Evolutionary conservation across 352 stramenopile genomes (phyloP).

Genomic region (Pythium phragmiticola): DNA sequence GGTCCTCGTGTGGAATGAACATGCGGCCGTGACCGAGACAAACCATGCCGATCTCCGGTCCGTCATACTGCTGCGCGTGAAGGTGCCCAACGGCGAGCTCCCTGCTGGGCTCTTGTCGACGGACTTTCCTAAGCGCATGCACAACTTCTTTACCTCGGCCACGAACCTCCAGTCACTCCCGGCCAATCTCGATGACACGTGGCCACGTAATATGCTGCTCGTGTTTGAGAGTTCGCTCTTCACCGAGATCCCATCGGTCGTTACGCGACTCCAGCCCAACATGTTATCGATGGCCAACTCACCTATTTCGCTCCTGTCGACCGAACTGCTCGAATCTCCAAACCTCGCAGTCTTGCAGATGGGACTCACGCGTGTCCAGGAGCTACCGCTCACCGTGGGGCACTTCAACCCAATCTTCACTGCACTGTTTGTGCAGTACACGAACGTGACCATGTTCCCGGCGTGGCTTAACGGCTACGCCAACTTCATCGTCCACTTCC

Average conservation of each 20-base stretch:
- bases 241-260: constrained; percentile 9
- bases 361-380: constrained; percentile 3
- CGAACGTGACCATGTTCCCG: constrained; percentile 15
- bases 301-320: neutral
- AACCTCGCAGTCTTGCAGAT: constrained; percentile 14
- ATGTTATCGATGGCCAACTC: constrained; percentile 8
- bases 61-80: neutral
- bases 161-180: constrained; percentile 20
- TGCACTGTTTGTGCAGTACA: constrained; percentile 12
- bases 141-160: constrained; percentile 5
- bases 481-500: neutral
- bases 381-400: neutral
- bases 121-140: constrained; percentile 8
- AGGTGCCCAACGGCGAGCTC: constrained; percentile 4
- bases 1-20: neutral
- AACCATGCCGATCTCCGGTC: neutral
- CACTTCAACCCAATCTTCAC: neutral
- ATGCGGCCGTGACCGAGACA: neutral
- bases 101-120: constrained; percentile 4
- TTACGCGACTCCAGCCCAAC: constrained; percentile 5
- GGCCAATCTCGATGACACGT: constrained; percentile 1
- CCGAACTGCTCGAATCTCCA: constrained; percentile 12
- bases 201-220: constrained; percentile 5
- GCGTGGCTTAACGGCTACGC: constrained; percentile 12
- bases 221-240: constrained; percentile 19